Evolutionary conservation across 2,329 filamentous ascomycete species (phyloP), one percentile per base, ranked within the genome.

Genomic region (Zymoseptoria passerinii): DNA sequence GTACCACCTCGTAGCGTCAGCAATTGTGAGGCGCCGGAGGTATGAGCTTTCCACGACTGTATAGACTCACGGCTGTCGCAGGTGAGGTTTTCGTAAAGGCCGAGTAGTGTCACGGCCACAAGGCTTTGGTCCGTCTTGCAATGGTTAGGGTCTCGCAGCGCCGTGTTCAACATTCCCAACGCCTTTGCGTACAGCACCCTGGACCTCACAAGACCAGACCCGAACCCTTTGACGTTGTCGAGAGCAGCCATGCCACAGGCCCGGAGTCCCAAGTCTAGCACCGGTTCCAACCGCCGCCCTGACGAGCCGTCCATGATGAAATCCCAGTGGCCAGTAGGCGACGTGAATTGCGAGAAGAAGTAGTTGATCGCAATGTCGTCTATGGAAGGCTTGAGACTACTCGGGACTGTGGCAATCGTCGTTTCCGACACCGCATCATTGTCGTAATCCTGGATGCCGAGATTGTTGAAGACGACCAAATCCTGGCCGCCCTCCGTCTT

Each of bases 41-140:
- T 71, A 58, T 75, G 73, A 28, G 71, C 72, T 66, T 73, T 74
- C 73, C 72, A 74, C 6, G 71, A 71, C 23, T 70, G 58, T 50
- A 71, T 67, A 18, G 67, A 69, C 44, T 68, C 63, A 29, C 61
- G 56, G 23, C 63, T 65, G 52, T 71, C 67, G 60, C 70, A 71
- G 9, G 65, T 65, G n/a, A 71, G 60, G 40, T 68, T 71, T 63
- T 75, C 73, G 58, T 70, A 75, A 27, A 73, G 70, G 50, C 73
- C 70, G 7, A 74, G 66, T 58, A 74, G 65, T 16, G 68, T 60
- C 3, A 74, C 68, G 19, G 72, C 68, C 48, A 74, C 64, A 4
- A 75, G 62, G 8, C 67, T 71, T 18, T 70, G 67, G 56, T 74
- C 70, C 18, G 61, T 67, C 28, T 62, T 66, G 23, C 69, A 66